A percentile compares a stretch with the other conserved stretches of the same genome.
phyloP scores from a whole-genome alignment of 73 alveolate species.

The Paramecium tetraurelia region DNA sequence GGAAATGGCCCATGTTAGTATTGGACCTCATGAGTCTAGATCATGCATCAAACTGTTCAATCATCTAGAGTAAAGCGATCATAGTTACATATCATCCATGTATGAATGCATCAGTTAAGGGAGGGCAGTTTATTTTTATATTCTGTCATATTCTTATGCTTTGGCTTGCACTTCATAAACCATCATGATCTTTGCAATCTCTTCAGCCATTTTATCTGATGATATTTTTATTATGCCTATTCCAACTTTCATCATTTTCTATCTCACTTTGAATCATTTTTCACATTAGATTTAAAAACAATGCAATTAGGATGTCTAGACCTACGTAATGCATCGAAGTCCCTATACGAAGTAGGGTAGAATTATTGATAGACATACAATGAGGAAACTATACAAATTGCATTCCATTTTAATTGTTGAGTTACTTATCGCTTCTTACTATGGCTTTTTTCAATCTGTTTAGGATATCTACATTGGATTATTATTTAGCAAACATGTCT shows the following conservation, averaged over 20 bases:
- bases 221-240: background rate
- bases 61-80: background rate
- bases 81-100: background rate
- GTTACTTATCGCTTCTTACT: background rate
- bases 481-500: background rate
- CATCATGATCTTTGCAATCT: background rate
- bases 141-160: background rate
- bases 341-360: background rate
- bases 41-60: background rate
- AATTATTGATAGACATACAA: background rate
- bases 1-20: constrained; percentile 40
- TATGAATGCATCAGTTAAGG: constrained; percentile 19
- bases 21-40: constrained; percentile 25
- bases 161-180: background rate
- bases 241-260: background rate
- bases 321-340: background rate
- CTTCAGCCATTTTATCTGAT: background rate
- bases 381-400: background rate
- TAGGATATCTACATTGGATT: background rate
- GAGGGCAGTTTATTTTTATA: background rate
- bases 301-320: background rate
- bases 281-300: background rate
- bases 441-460: background rate
- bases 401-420: background rate
- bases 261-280: background rate